Evolutionary conservation across 768 basidiomycete species (phyloP).

Genomic region (Sarcomyxa edulis): DNA sequence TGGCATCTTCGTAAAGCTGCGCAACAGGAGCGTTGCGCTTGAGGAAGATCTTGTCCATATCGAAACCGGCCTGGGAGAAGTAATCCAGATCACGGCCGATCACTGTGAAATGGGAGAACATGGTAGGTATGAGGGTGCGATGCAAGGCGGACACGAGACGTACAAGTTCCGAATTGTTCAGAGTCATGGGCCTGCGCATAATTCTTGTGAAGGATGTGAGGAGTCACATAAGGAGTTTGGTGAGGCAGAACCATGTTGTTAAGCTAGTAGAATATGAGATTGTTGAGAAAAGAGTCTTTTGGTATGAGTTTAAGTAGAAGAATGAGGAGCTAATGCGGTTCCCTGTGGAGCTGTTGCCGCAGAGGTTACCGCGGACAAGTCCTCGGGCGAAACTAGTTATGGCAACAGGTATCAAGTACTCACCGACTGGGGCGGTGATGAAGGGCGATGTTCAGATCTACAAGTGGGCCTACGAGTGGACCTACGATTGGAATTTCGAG

Average conservation of each 20-base stretch:
- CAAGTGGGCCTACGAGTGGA: too few species aligned
- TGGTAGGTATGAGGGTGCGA: not conserved
- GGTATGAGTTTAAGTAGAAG: conserved; percentile 10
- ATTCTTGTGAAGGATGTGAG: conserved; percentile 83
- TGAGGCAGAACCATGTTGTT: conserved; percentile 66
- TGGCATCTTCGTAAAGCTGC: conserved; percentile 93
- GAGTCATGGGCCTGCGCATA: conserved; percentile 73
- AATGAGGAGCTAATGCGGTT: conserved; percentile 8
- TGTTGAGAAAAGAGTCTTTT: conserved; percentile 10
- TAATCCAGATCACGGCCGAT: conserved; percentile 92
- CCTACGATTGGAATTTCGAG: too few species aligned
- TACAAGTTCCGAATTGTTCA: conserved; percentile 56
- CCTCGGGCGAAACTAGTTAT: too few species aligned
- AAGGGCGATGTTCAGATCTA: too few species aligned
- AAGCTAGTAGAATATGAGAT: conserved; percentile 9
- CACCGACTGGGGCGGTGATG: too few species aligned
- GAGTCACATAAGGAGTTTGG: conserved; percentile 82
- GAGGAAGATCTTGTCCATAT: conserved; percentile 95
- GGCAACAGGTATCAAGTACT: too few species aligned
- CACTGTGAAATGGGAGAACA: conserved; percentile 40
- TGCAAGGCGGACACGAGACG: conserved; percentile 18
- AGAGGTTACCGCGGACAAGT: conserved; percentile 1
- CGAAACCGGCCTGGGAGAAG: conserved; percentile 98
- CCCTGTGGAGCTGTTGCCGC: not conserved
- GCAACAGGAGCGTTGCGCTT: conserved; percentile 91